phyloP scores from a whole-genome alignment of 495 filamentous ascomycete species.

The Penicillium flavigenum region DNA sequence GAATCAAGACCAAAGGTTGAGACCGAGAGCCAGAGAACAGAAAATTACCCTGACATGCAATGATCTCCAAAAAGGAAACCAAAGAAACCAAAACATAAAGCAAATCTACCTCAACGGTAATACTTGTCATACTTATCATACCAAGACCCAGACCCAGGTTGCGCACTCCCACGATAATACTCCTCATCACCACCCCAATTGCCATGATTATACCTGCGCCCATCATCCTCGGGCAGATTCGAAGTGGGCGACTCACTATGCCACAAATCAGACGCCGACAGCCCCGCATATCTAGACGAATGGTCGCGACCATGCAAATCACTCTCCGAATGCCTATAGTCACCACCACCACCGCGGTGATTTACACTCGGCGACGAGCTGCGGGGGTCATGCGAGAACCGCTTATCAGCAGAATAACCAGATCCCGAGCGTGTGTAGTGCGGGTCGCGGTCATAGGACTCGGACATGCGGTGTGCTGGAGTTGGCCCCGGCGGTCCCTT shows the following conservation, averaged over 20 bases:
- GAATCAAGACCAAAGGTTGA: constrained; percentile 3
- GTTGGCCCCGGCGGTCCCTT: background rate
- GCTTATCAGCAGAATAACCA: constrained; percentile 18
- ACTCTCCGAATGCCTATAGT: constrained; percentile 45
- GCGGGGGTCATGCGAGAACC: constrained; percentile 27
- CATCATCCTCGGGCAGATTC: constrained; percentile 30
- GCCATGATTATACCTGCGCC: constrained; percentile 29
- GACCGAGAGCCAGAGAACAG: background rate
- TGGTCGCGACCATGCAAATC: constrained; percentile 35
- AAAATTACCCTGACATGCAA: constrained; percentile 1
- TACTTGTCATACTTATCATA: constrained; percentile 31
- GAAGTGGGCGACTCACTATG: constrained; percentile 30
- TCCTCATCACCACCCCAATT: constrained; percentile 39
- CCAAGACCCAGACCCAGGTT: constrained; percentile 24
- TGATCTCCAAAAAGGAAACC: background rate
- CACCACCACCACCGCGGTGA: constrained; percentile 10
- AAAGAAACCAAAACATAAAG: constrained; percentile 3
- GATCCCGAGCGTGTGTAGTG: constrained; percentile 30
- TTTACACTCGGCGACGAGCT: constrained; percentile 38
- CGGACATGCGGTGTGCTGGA: constrained; percentile 18
- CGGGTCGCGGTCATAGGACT: constrained; percentile 26
- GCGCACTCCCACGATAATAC: constrained; percentile 39
- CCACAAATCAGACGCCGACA: constrained; percentile 30
- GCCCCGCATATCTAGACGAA: constrained; percentile 20
- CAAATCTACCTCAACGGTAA: constrained; percentile 27